phyloP scores from a whole-genome alignment of 805 yeast genomes.

The Tetrapisispora nanseiensis region DNA sequence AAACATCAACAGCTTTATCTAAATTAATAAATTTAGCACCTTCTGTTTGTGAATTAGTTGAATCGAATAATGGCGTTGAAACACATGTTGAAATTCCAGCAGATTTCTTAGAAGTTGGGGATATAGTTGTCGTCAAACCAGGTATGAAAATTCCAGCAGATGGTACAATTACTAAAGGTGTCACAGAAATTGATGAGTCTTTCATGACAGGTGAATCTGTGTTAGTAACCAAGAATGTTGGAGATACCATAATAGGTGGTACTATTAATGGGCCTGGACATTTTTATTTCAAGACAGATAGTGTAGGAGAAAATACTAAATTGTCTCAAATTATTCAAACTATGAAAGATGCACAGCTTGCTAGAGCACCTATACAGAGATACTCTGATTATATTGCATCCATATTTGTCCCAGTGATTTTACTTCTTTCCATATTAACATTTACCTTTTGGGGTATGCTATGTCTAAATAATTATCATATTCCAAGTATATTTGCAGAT shows the following conservation, averaged over 20 bases:
- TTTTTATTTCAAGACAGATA: conserved; percentile 55
- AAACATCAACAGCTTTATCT: conserved; percentile 82
- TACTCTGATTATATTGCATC: conserved; percentile 81
- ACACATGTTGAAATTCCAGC: conserved; percentile 43
- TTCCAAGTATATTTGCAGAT: conserved; percentile 42
- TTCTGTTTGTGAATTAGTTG: conserved; percentile 55
- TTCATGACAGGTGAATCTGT: conserved; percentile 84
- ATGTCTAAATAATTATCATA: conserved; percentile 27
- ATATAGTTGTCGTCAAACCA: conserved; percentile 67
- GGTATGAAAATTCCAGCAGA: conserved; percentile 91
- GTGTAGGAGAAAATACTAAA: conserved; percentile 76
- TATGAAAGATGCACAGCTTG: conserved; percentile 82
- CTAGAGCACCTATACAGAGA: conserved; percentile 83
- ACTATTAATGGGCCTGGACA: conserved; percentile 75
- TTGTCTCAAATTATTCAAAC: conserved; percentile 77
- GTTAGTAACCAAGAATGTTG: conserved; percentile 55
- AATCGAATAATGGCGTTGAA: conserved; percentile 17
- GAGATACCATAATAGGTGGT: conserved; percentile 75
- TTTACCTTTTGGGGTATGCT: conserved; percentile 49
- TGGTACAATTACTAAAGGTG: conserved; percentile 70
- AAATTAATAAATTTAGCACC: conserved; percentile 75
- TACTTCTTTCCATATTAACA: conserved; percentile 53
- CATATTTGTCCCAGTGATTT: conserved; percentile 69
- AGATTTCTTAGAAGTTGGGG: conserved; percentile 69
- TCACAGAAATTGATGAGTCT: conserved; percentile 81